Base-by-base conservation (phyloP, 306 rosid genomes). In the Fagus sylvatica region DNA sequence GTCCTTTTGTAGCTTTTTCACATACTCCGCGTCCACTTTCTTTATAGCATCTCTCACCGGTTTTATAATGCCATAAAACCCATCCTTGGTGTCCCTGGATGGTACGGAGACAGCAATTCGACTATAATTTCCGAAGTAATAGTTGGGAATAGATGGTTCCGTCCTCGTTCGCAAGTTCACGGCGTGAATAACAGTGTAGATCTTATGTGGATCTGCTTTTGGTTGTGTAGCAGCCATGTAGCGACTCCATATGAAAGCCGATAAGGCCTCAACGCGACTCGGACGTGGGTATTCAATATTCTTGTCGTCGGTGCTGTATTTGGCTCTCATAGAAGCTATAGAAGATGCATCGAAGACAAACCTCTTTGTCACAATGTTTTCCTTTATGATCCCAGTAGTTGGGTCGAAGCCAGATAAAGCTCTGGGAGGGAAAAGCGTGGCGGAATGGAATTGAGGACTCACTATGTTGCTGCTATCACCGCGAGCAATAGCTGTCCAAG, bases 401-500 rank as follows among this genome's bases (percentile, higher is more conserved):
- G 69, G 69, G 9, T 68, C 32, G 46, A 30, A 57, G 13, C 75
- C 75, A 0, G 69, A 54, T 4, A 77, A 53, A 40, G 64, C 53
- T 56, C 74, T 77, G 1, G 75, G 69, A 7, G 74, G 80, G 7
- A 77, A 77, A 39, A 69, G 3, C 8, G 68, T 68, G 32, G 80
- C 75, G 51, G 40, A 16, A 60, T 68, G 74, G 53, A 77, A 77
- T 37, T 11, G 10, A 9, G 60, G 80, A 36, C 53, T 60, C 37
- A 17, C 32, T 22, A 4, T 17, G 11, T 33, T n/a, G n/a, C n/a
- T 30, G 48, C 7, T 51, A 5, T 61, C 73, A 2, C 69, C 70
- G 9, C 73, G 70, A 17, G 86, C 7, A 42, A 64, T n/a, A 13
- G 80, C 64, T 1, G 81, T 41, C 83, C 86, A 83, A 16, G 74